Evolutionary conservation across 148 eudicot species (phyloP).

Genomic region (Silene latifolia): DNA sequence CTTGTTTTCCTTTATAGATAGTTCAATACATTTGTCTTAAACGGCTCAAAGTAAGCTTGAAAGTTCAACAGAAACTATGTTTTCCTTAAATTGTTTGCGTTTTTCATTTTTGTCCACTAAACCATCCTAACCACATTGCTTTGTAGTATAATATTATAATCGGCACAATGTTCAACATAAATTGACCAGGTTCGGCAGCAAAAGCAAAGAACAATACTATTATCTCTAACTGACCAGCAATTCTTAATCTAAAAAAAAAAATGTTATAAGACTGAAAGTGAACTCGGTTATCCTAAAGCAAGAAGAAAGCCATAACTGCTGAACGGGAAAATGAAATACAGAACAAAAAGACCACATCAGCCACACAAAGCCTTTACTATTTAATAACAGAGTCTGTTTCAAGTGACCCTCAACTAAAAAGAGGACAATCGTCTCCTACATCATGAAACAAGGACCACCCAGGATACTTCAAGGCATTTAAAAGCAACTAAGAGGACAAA

Average conservation of each 20-base stretch:
- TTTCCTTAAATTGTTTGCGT: background rate
- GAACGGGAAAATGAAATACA: background rate
- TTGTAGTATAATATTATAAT: background rate
- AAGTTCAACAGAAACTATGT: background rate
- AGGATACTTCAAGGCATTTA: background rate
- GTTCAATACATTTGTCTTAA: background rate
- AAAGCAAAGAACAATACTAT: background rate
- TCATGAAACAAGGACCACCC: background rate
- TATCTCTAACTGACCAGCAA: too few relatives aligned
- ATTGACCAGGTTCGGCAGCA: background rate
- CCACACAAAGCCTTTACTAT: too few relatives aligned
- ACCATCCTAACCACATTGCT: background rate
- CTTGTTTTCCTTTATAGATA: background rate
- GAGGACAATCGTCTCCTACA: background rate
- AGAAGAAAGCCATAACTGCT: background rate
- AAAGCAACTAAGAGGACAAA: background rate
- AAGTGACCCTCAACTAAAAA: background rate
- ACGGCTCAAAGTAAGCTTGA: background rate
- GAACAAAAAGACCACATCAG: background rate
- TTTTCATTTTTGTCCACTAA: background rate
- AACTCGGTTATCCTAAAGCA: background rate
- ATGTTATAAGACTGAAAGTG: background rate
- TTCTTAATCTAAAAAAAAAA: too few relatives aligned
- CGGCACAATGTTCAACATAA: background rate
- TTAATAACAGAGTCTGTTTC: too few relatives aligned